A percentile compares a stretch with the other conserved stretches of the same genome.
These are phyloP conservation scores for Tetraselmis chui DNA, from an alignment of 139 green algal genomes.

Conservation along the genomic window DNA sequence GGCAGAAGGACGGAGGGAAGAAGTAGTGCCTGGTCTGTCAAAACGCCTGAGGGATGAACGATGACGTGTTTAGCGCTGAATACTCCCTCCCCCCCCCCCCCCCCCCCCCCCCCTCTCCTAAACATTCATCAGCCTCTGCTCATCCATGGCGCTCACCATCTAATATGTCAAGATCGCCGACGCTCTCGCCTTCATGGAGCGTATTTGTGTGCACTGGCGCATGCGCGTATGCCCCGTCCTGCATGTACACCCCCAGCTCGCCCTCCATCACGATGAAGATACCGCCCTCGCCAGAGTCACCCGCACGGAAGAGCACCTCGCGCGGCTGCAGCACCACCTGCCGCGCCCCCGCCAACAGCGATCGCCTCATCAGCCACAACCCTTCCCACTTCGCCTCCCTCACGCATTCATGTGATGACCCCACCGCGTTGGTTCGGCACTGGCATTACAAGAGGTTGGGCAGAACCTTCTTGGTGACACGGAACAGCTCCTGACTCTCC, in stretches of 20 bases:
- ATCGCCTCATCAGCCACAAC: too few relatives aligned
- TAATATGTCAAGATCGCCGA: constrained; percentile 71
- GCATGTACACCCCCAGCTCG: constrained; percentile 58
- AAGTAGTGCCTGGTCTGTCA: too few relatives aligned
- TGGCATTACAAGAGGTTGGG: too few relatives aligned
- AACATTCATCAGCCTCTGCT: neutral
- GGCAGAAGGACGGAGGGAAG: too few relatives aligned
- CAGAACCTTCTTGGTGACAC: constrained; percentile 33
- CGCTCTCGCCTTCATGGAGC: constrained; percentile 56
- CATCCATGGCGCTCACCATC: constrained; percentile 33
- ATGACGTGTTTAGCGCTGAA: too few relatives aligned
- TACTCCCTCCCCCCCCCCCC: too few relatives aligned
- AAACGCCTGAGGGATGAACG: too few relatives aligned
- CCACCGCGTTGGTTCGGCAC: too few relatives aligned
- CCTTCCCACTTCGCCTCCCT: too few relatives aligned
- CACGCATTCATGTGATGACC: too few relatives aligned
- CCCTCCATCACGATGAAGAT: constrained; percentile 74
- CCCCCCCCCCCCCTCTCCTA: neutral
- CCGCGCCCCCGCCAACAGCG: too few relatives aligned
- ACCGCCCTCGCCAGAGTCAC: constrained; percentile 48
- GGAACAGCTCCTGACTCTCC: constrained; percentile 59
- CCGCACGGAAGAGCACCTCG: constrained; percentile 50
- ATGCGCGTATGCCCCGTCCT: constrained; percentile 14
- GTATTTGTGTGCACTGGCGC: constrained; percentile 53
- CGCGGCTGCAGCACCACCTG: constrained; percentile 45